Evolutionary conservation across 2,329 filamentous ascomycete genomes (phyloP).

Genomic region (Stachybotrys elegans): DNA sequence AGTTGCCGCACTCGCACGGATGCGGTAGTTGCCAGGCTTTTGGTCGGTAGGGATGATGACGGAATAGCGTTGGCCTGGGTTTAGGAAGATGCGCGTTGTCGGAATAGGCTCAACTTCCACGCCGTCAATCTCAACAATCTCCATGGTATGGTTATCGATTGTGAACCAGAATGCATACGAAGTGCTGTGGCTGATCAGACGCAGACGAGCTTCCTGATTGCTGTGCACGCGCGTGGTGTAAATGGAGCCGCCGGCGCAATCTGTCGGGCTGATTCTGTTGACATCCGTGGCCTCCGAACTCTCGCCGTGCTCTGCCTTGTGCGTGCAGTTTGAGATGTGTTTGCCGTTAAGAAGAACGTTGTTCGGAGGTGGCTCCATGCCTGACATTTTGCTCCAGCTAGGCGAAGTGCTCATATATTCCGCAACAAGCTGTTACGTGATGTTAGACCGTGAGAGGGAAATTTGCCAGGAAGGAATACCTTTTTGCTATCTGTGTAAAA

Average conservation of each 20-base stretch:
- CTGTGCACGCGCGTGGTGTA: slow-evolving; percentile 24
- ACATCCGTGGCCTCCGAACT: background rate
- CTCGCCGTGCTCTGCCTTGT: background rate
- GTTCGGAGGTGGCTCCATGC: slow-evolving; percentile 34
- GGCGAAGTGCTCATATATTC: slow-evolving; percentile 20
- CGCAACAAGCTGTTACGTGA: slow-evolving; percentile 21
- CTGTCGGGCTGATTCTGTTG: background rate
- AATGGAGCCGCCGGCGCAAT: slow-evolving; percentile 18
- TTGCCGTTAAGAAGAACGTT: slow-evolving; percentile 36
- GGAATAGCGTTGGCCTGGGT: slow-evolving; percentile 43
- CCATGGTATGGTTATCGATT: slow-evolving; percentile 35
- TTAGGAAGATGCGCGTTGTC: slow-evolving; percentile 38
- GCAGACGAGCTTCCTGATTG: slow-evolving; percentile 23
- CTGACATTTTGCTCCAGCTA: slow-evolving; percentile 27
- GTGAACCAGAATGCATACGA: slow-evolving; percentile 34
- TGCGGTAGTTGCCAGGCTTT: slow-evolving; percentile 11
- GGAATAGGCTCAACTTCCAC: slow-evolving; percentile 41
- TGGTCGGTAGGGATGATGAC: slow-evolving; percentile 41
- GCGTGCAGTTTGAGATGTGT: slow-evolving; percentile 28
- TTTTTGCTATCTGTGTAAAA: slow-evolving; percentile 29
- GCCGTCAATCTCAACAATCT: slow-evolving; percentile 40
- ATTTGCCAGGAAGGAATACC: slow-evolving; percentile 14
- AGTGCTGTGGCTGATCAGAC: slow-evolving; percentile 34
- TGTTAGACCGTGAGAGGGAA: background rate
- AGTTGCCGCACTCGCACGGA: slow-evolving; percentile 10